Conservation (phyloP, 257 asterid genomes). For the Datura wrightii region DNA sequence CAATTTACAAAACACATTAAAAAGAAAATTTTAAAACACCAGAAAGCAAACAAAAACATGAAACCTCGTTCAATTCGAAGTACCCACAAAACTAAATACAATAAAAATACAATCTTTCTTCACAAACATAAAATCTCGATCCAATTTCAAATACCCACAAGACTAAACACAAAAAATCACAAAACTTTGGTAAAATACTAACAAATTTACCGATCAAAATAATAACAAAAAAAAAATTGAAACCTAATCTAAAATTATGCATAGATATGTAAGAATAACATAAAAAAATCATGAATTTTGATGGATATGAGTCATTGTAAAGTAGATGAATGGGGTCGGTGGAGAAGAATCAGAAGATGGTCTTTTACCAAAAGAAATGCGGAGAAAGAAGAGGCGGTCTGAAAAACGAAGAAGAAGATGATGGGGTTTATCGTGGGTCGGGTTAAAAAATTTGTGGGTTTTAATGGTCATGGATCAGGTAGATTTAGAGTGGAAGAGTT, state of each 20-base stretch:
- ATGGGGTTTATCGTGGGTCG: too few relatives aligned
- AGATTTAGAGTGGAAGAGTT: too few relatives aligned
- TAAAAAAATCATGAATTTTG: not conserved
- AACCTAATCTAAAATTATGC: not conserved
- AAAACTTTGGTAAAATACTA: too few relatives aligned
- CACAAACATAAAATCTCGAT: too few relatives aligned
- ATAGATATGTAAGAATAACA: not conserved
- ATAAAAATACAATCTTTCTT: not conserved
- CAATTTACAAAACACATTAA: not conserved
- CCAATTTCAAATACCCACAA: too few relatives aligned
- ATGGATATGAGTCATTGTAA: slow-evolving; percentile 70
- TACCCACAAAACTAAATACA: not conserved
- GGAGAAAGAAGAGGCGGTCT: too few relatives aligned
- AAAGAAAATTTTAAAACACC: not conserved
- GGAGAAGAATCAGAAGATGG: slow-evolving; percentile 31
- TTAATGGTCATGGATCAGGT: too few relatives aligned
- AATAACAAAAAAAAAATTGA: not conserved
- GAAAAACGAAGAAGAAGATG: too few relatives aligned
- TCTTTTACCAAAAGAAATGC: not conserved
- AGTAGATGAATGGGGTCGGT: slow-evolving; percentile 32
- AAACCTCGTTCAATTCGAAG: not conserved
- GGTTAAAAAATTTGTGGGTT: too few relatives aligned
- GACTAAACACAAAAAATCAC: too few relatives aligned
- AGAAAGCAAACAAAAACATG: not conserved
- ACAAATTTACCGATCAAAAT: too few relatives aligned